Conservation (phyloP, 257 asterid species). For the Solanum chmielewskii region DNA sequence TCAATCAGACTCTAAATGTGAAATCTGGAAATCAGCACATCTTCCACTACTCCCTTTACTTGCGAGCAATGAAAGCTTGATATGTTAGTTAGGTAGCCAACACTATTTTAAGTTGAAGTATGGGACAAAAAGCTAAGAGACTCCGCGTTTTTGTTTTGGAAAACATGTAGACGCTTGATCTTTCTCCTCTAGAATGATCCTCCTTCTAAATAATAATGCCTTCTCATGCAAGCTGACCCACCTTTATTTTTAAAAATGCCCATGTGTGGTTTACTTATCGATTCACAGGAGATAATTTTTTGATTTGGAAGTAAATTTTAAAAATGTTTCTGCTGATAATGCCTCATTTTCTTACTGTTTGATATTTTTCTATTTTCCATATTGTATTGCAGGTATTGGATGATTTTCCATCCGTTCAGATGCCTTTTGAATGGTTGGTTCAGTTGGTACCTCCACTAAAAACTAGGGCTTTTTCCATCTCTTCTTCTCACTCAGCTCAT, state of each 20-base stretch:
- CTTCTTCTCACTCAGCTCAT: conserved; percentile 72
- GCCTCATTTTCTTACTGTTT: neutral
- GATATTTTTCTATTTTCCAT: neutral
- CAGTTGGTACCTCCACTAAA: conserved; percentile 82
- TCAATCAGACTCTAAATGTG: neutral
- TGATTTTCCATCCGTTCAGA: conserved; percentile 87
- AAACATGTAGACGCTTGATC: neutral
- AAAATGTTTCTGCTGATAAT: neutral
- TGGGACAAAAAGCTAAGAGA: neutral
- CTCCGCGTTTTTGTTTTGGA: neutral
- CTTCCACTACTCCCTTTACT: neutral
- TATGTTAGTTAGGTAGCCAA: neutral
- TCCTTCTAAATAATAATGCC: neutral
- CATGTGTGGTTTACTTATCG: neutral
- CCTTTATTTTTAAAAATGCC: neutral
- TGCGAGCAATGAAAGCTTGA: neutral
- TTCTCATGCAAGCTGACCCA: neutral
- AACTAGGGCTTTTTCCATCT: conserved; percentile 79
- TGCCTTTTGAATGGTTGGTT: conserved; percentile 94
- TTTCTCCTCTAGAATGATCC: neutral
- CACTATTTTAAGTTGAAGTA: neutral
- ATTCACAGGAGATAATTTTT: neutral
- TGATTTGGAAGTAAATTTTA: neutral
- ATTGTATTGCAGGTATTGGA: conserved; percentile 52
- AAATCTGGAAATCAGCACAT: neutral